These are phyloP conservation scores for Diaporthe vexans DNA, from an alignment of 2,329 filamentous ascomycete genomes.

Conservation along the genomic window DNA sequence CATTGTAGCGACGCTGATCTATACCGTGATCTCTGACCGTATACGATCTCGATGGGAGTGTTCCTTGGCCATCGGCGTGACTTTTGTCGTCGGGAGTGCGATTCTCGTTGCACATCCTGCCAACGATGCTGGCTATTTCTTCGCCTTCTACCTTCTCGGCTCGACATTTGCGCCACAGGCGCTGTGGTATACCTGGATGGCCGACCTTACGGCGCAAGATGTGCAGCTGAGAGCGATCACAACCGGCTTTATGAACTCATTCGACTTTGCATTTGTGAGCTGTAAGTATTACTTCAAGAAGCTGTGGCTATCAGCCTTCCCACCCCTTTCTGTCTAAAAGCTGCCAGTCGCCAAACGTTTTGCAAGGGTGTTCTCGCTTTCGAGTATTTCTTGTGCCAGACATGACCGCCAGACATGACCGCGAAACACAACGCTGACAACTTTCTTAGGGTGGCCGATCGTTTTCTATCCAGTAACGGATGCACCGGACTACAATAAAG, in stretches of 20 bases:
- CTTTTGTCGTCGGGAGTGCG: slow-evolving; percentile 57
- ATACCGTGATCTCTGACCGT: slow-evolving; percentile 57
- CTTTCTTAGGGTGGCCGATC: slow-evolving; percentile 49
- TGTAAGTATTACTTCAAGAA: slow-evolving; percentile 45
- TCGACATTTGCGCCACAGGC: slow-evolving; percentile 61
- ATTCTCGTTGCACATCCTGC: slow-evolving; percentile 53
- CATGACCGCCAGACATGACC: rapidly evolving
- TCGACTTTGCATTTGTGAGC: slow-evolving; percentile 58
- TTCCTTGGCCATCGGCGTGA: slow-evolving; percentile 57
- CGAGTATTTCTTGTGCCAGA: background rate
- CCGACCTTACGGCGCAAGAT: slow-evolving; percentile 56
- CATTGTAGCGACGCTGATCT: slow-evolving; percentile 57
- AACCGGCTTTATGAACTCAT: slow-evolving; percentile 59
- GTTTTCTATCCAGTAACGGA: slow-evolving; percentile 58
- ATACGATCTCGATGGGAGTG: slow-evolving; percentile 59
- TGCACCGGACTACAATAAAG: slow-evolving; percentile 55
- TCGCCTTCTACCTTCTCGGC: slow-evolving; percentile 60
- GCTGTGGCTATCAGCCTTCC: background rate
- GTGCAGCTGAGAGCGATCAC: slow-evolving; percentile 59
- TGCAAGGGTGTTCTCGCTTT: too few species aligned
- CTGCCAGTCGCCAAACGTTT: too few species aligned
- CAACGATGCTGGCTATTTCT: slow-evolving; percentile 55
- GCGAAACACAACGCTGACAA: background rate
- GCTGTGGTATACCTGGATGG: slow-evolving; percentile 63
- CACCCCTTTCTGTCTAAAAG: too few species aligned